Conservation (phyloP, 768 basidiomycete genomes). For the Tulasnella sp. region DNA sequence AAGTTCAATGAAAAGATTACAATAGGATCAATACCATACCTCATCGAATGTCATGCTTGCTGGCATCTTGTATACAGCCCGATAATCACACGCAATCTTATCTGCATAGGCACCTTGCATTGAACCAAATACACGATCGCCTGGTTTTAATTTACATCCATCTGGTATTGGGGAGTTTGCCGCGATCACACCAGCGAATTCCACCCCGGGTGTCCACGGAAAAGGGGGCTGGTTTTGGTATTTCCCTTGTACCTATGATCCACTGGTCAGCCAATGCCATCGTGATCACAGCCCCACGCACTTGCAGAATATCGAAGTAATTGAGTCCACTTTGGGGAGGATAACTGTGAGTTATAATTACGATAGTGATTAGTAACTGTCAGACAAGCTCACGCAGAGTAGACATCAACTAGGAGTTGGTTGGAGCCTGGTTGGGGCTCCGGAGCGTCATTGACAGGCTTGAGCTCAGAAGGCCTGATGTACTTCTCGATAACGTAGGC, state of each 20-base stretch:
- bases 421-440: slow-evolving; percentile 39
- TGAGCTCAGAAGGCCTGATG: slow-evolving; percentile 52
- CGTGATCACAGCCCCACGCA: slow-evolving; percentile 61
- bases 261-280: no score
- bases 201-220: slow-evolving; percentile 73
- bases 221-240: slow-evolving; percentile 47
- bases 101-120: slow-evolving; percentile 74
- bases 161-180: slow-evolving; percentile 58
- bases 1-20: no score
- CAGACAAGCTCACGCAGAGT: slow-evolving; percentile 33
- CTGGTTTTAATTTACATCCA: slow-evolving; percentile 63
- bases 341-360: not conserved
- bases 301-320: slow-evolving; percentile 74
- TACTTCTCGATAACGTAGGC: slow-evolving; percentile 63
- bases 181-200: slow-evolving; percentile 74
- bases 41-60: slow-evolving; percentile 57
- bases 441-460: slow-evolving; percentile 40
- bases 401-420: slow-evolving; percentile 62
- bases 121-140: slow-evolving; percentile 81
- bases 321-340: slow-evolving; percentile 38
- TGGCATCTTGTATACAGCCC: slow-evolving; percentile 50
- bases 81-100: slow-evolving; percentile 44
- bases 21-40: no score
- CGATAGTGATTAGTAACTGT: not conserved
- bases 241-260: not conserved